Conservation (phyloP, 2,329 filamentous ascomycete species). For the Cladorrhinum sp. region DNA sequence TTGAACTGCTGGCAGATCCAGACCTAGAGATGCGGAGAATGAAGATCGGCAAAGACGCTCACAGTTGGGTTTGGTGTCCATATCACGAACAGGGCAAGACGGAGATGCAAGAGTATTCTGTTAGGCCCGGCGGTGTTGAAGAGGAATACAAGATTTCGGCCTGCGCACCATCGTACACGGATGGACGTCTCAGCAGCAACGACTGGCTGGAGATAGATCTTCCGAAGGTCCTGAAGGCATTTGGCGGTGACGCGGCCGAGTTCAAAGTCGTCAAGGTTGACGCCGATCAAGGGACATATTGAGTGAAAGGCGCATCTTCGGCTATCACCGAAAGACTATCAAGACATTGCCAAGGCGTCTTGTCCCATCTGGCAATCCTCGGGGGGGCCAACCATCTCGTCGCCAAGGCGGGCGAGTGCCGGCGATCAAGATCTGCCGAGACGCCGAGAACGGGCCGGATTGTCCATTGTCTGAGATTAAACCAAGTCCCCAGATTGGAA, state of each 20-base stretch:
- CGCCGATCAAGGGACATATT: background rate
- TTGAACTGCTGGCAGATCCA: slow-evolving; percentile 44
- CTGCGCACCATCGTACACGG: slow-evolving; percentile 1
- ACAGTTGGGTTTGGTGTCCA: slow-evolving; percentile 40
- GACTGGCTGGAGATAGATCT: slow-evolving; percentile 29
- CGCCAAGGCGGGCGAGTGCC: slow-evolving; percentile 21
- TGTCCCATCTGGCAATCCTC: background rate
- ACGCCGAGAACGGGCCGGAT: slow-evolving; percentile 1
- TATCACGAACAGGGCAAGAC: slow-evolving; percentile 34
- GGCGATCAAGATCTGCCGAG: slow-evolving; percentile 22
- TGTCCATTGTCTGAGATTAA: background rate
- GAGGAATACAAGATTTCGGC: slow-evolving; percentile 22
- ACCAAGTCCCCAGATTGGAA: background rate
- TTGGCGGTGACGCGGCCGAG: slow-evolving; percentile 17
- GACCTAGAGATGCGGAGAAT: slow-evolving; percentile 41
- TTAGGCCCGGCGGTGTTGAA: background rate
- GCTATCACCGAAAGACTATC: background rate
- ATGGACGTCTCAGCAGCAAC: background rate
- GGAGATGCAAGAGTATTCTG: background rate
- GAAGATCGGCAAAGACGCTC: slow-evolving; percentile 34
- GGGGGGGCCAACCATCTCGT: background rate
- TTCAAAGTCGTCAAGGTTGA: slow-evolving; percentile 17
- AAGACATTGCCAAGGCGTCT: background rate
- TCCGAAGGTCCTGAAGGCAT: slow-evolving; percentile 23
- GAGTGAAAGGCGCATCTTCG: background rate